These are phyloP conservation scores for Beauveria sp. DNA, from an alignment of 2,329 filamentous ascomycete species.

Conservation along the genomic window DNA sequence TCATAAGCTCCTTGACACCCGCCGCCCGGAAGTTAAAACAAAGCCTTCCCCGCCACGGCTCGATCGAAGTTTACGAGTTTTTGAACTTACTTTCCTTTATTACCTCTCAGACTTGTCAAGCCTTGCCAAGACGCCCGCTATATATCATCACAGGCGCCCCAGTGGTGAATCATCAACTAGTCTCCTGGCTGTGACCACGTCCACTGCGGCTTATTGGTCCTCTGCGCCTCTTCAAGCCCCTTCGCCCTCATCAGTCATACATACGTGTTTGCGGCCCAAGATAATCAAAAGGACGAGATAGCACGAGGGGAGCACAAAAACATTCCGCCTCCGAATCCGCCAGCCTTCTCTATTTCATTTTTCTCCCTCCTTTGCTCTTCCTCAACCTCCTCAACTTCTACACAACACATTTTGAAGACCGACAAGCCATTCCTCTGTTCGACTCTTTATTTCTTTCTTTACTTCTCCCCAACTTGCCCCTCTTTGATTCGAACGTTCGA, in stretches of 20 bases:
- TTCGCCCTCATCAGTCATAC: neutral
- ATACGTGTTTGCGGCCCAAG: neutral
- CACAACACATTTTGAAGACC: neutral
- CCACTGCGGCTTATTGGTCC: neutral
- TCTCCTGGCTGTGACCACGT: neutral
- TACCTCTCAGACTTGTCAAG: neutral
- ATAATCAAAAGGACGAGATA: neutral
- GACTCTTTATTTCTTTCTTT: neutral
- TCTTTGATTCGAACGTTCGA: neutral
- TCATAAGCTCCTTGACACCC: slow-evolving; percentile 10
- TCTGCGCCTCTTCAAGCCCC: neutral
- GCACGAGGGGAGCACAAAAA: neutral
- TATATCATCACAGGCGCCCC: neutral
- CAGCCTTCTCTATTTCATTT: neutral
- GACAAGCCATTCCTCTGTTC: neutral
- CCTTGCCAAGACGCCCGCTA: neutral
- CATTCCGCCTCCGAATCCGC: neutral
- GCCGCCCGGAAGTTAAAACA: slow-evolving; percentile 11
- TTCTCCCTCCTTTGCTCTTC: neutral
- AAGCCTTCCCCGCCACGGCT: slow-evolving; percentile 10
- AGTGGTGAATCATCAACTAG: slow-evolving; percentile 3
- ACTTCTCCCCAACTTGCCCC: neutral
- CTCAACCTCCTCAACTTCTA: neutral
- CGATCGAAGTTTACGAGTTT: slow-evolving; percentile 6
- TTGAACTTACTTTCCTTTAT: neutral